Base-by-base conservation (phyloP, 2,329 filamentous ascomycete genomes). In the Xylariaceae sp. region DNA sequence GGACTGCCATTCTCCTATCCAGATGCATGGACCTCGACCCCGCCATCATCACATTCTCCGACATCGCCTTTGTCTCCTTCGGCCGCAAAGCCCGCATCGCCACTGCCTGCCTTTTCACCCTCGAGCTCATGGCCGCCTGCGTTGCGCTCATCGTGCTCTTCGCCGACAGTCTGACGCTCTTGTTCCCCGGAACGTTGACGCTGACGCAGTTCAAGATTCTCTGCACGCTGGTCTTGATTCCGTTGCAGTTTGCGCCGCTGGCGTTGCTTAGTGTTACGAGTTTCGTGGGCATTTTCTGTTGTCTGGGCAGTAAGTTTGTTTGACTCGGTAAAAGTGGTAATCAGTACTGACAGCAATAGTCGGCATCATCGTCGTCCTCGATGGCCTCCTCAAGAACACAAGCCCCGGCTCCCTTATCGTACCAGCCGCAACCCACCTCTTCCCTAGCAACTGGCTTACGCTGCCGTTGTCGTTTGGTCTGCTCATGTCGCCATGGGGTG, bases 1-100 rank as follows among this genome's bases (percentile, higher is more conserved):
- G 97, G 73, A 97, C 94, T 0, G 92, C 91, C 10, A 88, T 85
- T 66, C 76, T 97, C 10, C 80, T 97, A 42, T 88, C 91, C 34
- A 93, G 88, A 73, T 97, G 93, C 73, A 87, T 97, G 78, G 88
- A 96, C 66, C 83, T 91, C 18, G 90, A 97, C 74, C 83, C 82
- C 61, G 89, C 85, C 54, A 84, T 97, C 64, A 92, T 97, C 68
- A 97, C 93, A 2, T 97, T 97, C 73, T 94, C 92, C 39, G 93
- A 97, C 71, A 79, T 97, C 52, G 94, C 93, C 1, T 97, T 88
- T 70, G 88, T 96, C 66, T 92, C 91, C 17, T 97, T 95, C 73
- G 93, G 93, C 7, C 83, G 86, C 13, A 87, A 84, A 59, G 93
- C 92, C 42, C 87, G 93, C 42, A 78, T 96, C 39, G 82, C 88